Conservation (phyloP, 2,329 filamentous ascomycete genomes). For the Ascomycota sp. region DNA sequence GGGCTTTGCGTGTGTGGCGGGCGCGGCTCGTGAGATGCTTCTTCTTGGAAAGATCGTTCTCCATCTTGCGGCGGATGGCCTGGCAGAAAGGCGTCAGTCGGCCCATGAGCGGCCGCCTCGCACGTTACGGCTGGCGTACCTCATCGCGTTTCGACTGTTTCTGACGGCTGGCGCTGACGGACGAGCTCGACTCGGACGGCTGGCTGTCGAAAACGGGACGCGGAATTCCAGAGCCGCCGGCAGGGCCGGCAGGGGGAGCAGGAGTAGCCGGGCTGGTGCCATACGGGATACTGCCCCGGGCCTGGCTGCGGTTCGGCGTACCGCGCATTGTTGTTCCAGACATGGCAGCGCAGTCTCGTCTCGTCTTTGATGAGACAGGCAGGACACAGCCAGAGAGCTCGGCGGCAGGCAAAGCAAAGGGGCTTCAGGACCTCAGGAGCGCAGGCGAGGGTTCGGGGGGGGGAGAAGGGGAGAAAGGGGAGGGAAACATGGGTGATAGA, state of each 20-base stretch:
- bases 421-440: too few species aligned
- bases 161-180: constrained; percentile 78
- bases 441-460: too few species aligned
- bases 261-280: constrained; percentile 30
- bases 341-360: constrained; percentile 15
- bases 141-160: constrained; percentile 97
- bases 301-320: constrained; percentile 40
- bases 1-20: constrained; percentile 74
- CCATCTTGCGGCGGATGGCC: constrained; percentile 93
- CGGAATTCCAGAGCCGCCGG: constrained; percentile 38
- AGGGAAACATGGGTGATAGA: too few species aligned
- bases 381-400: not conserved
- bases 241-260: not conserved
- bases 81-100: constrained; percentile 14
- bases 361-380: not conserved
- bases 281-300: constrained; percentile 36
- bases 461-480: too few species aligned
- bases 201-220: constrained; percentile 44
- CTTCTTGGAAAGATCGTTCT: constrained; percentile 95
- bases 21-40: constrained; percentile 59
- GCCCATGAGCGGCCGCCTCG: not conserved
- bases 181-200: constrained; percentile 38
- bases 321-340: constrained; percentile 43
- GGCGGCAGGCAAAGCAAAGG: too few species aligned
- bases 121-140: constrained; percentile 30